These are phyloP conservation scores for Termitomyces heimii DNA, from an alignment of 768 basidiomycete genomes.

Conservation along the genomic window DNA sequence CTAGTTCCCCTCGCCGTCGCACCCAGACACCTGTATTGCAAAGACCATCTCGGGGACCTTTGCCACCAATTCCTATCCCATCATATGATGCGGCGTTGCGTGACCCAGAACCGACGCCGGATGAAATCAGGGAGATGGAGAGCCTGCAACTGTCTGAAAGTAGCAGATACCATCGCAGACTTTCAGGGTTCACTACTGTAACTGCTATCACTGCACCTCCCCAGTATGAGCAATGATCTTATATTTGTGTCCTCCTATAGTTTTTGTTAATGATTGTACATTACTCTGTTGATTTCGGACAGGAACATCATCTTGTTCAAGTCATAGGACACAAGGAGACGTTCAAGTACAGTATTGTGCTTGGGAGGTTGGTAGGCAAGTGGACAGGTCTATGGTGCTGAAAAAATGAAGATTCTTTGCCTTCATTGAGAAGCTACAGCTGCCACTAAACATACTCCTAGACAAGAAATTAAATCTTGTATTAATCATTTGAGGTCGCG, in stretches of 20 bases:
- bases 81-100: slow-evolving; percentile 11
- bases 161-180: slow-evolving; percentile 1
- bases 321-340: no score
- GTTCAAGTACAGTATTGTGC: no score
- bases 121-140: slow-evolving; percentile 4
- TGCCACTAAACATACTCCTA: no score
- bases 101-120: slow-evolving; percentile 1
- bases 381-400: no score
- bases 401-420: no score
- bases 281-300: background rate
- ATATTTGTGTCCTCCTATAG: background rate
- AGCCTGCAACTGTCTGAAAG: background rate
- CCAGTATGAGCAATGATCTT: slow-evolving; percentile 12
- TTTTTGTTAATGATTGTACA: background rate
- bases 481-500: no score
- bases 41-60: slow-evolving; percentile 12
- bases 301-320: no score
- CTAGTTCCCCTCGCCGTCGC: background rate
- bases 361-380: no score
- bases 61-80: slow-evolving; percentile 13
- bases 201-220: slow-evolving; percentile 11
- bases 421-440: no score
- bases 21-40: background rate
- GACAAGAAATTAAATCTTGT: background rate
- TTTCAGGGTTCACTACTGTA: background rate